Percentiles rank a stretch among this genome's conserved stretches.
These are phyloP conservation scores for Trichosporon coremiiforme DNA, from an alignment of 1,284 basidiomycete species.

Conservation along the genomic window DNA sequence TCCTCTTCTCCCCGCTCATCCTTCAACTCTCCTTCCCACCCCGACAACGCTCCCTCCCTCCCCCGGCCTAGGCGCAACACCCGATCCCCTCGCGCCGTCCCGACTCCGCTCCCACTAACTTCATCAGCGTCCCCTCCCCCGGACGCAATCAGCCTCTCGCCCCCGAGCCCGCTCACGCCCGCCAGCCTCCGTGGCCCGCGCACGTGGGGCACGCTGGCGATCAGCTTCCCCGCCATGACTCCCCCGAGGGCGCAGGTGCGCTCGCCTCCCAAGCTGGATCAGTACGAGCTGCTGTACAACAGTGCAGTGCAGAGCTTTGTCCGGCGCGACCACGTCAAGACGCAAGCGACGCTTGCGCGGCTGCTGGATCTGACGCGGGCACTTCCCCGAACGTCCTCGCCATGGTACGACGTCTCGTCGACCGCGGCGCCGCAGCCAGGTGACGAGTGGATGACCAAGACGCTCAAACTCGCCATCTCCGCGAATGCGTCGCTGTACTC, in stretches of 20 bases:
- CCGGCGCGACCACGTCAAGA: constrained; percentile 50
- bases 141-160: background rate
- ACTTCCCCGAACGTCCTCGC: constrained; percentile 24
- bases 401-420: constrained; percentile 32
- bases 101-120: background rate
- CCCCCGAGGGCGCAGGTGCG: constrained; percentile 19
- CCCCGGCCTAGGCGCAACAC: background rate
- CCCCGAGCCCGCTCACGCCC: background rate
- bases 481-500: constrained; percentile 46
- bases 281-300: constrained; percentile 49
- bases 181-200: constrained; percentile 20
- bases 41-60: background rate
- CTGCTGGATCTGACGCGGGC: constrained; percentile 34
- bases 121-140: background rate
- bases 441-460: constrained; percentile 49
- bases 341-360: constrained; percentile 41
- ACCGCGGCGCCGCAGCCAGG: background rate
- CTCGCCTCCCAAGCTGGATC: constrained; percentile 25
- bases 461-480: constrained; percentile 47
- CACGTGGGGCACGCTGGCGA: constrained; percentile 28
- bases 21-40: background rate
- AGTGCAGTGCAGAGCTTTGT: constrained; percentile 53
- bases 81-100: background rate
- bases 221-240: constrained; percentile 25
- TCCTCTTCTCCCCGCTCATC: background rate